Percentiles rank a stretch among this genome's conserved stretches.
phyloP scores from a whole-genome alignment of 2,329 filamentous ascomycete species.

The Scedosporium boydii region DNA sequence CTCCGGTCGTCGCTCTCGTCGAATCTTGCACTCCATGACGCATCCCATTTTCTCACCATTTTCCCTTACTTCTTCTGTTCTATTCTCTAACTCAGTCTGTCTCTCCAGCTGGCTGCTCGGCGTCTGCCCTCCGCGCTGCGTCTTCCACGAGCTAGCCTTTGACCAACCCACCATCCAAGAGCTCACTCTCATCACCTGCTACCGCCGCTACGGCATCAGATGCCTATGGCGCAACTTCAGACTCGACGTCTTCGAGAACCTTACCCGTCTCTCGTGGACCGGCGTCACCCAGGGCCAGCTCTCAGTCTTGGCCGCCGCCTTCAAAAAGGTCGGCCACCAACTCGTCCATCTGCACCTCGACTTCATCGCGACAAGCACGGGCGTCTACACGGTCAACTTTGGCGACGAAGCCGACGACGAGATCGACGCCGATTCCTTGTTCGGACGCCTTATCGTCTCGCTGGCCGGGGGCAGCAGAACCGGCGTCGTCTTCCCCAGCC shows the following conservation, averaged over 20 bases:
- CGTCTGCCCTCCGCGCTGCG: neutral
- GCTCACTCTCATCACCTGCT: neutral
- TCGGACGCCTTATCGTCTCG: neutral
- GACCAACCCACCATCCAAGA: neutral
- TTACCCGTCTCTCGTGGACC: slow-evolving; percentile 4
- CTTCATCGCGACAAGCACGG: neutral
- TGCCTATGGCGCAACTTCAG: neutral
- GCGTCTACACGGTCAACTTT: neutral
- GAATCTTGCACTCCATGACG: neutral
- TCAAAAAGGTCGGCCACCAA: neutral
- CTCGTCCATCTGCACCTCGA: slow-evolving; percentile 2
- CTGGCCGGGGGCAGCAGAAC: neutral
- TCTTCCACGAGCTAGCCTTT: neutral
- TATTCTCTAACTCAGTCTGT: neutral
- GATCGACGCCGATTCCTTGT: neutral
- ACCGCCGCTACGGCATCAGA: slow-evolving; percentile 1
- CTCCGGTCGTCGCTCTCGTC: neutral
- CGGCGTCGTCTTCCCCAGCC: neutral
- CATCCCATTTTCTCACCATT: neutral
- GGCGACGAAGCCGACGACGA: neutral
- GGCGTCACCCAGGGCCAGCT: slow-evolving; percentile 2
- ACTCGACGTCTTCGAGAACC: neutral
- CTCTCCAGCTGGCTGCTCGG: neutral
- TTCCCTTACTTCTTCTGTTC: neutral
- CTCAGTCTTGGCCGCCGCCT: neutral